These are phyloP conservation scores for Periconia macrospinosa DNA, from an alignment of 2,329 filamentous ascomycete species.

Conservation along the genomic window DNA sequence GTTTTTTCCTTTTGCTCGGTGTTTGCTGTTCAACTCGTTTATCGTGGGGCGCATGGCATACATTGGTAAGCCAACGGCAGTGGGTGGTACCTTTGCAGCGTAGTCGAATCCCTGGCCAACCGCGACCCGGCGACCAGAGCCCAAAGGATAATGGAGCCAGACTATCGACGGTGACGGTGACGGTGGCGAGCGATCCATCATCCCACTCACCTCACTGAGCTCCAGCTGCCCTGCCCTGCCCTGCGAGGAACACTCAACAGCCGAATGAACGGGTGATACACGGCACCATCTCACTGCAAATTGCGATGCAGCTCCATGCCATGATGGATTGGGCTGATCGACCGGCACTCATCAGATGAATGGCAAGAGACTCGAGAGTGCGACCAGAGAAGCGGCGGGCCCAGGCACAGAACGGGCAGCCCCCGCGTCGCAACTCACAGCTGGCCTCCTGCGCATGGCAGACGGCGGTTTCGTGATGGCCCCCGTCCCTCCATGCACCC, in stretches of 20 bases:
- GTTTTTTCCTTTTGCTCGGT: not conserved
- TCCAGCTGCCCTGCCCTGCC: too few species aligned
- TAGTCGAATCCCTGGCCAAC: too few species aligned
- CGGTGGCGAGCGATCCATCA: not conserved
- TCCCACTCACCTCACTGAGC: too few species aligned
- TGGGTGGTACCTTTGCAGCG: too few species aligned
- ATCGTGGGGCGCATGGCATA: too few species aligned
- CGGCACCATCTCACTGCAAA: not conserved
- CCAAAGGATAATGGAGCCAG: too few species aligned
- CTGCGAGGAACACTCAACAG: too few species aligned
- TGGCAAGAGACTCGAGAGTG: not conserved
- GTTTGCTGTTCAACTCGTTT: too few species aligned
- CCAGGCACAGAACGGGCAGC: not conserved
- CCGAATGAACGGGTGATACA: too few species aligned
- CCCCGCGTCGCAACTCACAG: too few species aligned
- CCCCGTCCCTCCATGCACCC: not conserved
- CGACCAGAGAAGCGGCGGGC: not conserved
- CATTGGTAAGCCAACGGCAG: too few species aligned
- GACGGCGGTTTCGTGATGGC: conserved; percentile 8
- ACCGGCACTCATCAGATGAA: not conserved
- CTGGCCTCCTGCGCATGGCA: conserved; percentile 7
- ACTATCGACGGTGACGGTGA: not conserved
- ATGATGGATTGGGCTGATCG: not conserved
- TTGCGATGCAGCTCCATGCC: not conserved
- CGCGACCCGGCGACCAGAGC: not conserved